Conservation (phyloP, 2,329 filamentous ascomycete genomes). For the Diaporthe caulivora region DNA sequence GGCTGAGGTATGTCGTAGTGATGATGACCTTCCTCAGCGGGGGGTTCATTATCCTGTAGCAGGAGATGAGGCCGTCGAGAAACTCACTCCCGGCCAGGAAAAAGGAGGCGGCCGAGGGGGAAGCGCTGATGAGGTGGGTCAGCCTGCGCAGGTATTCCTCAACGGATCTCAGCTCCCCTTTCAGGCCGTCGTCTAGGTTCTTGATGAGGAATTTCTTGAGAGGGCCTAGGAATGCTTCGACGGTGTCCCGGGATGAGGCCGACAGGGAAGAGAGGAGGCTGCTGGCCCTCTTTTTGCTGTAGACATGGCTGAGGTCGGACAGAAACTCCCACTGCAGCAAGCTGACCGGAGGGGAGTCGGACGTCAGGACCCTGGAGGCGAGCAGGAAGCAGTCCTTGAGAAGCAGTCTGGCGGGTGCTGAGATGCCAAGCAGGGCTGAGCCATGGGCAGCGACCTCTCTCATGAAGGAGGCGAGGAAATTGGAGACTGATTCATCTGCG, state of each 20-base stretch:
- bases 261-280: constrained; percentile 65
- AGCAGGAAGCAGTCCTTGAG: constrained; percentile 76
- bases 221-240: constrained; percentile 68
- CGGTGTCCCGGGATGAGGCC: constrained; percentile 58
- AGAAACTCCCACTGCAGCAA: constrained; percentile 77
- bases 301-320: constrained; percentile 75
- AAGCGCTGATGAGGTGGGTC: constrained; percentile 74
- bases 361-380: constrained; percentile 65
- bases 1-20: constrained; percentile 79
- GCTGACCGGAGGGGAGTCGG: constrained; percentile 54
- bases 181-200: constrained; percentile 71
- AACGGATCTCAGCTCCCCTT: constrained; percentile 65
- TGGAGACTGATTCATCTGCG: constrained; percentile 69
- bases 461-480: constrained; percentile 78
- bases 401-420: constrained; percentile 58
- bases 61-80: constrained; percentile 78
- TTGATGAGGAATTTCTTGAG: constrained; percentile 73
- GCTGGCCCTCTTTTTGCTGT: constrained; percentile 72
- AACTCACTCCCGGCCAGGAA: constrained; percentile 91
- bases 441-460: constrained; percentile 62
- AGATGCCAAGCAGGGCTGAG: constrained; percentile 49
- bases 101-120: constrained; percentile 67
- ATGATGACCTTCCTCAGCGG: constrained; percentile 76
- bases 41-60: constrained; percentile 74
- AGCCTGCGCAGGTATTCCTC: constrained; percentile 68